These are phyloP conservation scores for Misopates orontium DNA, from an alignment of 257 asterid genomes.

Conservation along the genomic window DNA sequence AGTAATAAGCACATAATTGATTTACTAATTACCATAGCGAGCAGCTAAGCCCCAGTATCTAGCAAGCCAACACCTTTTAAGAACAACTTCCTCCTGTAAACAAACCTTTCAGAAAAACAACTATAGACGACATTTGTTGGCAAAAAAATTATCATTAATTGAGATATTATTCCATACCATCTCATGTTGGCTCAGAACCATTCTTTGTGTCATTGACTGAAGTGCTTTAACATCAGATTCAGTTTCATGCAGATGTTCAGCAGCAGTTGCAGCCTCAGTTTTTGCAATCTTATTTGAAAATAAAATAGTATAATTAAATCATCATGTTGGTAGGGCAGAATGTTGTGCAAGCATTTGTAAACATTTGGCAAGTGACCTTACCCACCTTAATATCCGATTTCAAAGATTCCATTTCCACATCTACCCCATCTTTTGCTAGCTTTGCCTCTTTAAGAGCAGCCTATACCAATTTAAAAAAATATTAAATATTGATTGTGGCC, in stretches of 20 bases:
- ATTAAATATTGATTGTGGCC: constrained; percentile 18
- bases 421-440: constrained; percentile 66
- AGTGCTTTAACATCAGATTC: constrained; percentile 83
- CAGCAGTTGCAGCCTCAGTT: constrained; percentile 59
- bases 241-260: constrained; percentile 61
- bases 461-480: constrained; percentile 39
- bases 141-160: constrained; percentile 7
- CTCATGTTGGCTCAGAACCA: constrained; percentile 87
- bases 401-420: constrained; percentile 61
- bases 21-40: constrained; percentile 63
- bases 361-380: constrained; percentile 23
- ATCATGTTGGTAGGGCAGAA: constrained; percentile 31
- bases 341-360: constrained; percentile 24
- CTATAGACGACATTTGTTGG: constrained; percentile 12
- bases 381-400: constrained; percentile 69
- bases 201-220: constrained; percentile 91
- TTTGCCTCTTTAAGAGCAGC: constrained; percentile 95
- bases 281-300: constrained; percentile 58
- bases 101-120: constrained; percentile 25
- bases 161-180: constrained; percentile 54
- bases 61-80: constrained; percentile 99
- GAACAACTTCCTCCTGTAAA: constrained; percentile 96
- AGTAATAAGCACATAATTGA: constrained; percentile 20
- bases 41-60: constrained; percentile 98
- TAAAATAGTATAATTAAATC: constrained; percentile 21